These are phyloP conservation scores for Pseudoperonospora humuli DNA, from an alignment of 352 stramenopile species.

Conservation along the genomic window DNA sequence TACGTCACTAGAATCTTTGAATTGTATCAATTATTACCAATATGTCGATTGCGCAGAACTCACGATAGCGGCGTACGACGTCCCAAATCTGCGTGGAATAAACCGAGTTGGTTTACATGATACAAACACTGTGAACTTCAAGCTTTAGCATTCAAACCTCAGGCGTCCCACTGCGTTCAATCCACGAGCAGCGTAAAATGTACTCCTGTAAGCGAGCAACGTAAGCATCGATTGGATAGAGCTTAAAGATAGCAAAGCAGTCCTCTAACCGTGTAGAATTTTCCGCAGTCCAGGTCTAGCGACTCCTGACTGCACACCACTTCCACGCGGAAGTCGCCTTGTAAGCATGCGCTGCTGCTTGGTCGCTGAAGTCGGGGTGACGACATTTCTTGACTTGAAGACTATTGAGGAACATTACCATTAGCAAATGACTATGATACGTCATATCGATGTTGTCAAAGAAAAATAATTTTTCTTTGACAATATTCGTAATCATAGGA, in stretches of 20 bases:
- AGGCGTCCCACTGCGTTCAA: conserved; percentile 34
- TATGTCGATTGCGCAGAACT: conserved; percentile 83
- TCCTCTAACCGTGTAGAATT: conserved; percentile 70
- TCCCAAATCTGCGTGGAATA: conserved; percentile 61
- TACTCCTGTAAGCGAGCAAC: conserved; percentile 49
- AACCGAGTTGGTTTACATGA: not conserved
- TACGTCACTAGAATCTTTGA: not conserved
- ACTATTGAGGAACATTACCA: not conserved
- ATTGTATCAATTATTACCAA: conserved; percentile 30
- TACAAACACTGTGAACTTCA: not conserved
- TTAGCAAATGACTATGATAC: not conserved
- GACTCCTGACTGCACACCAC: conserved; percentile 76
- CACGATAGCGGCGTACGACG: conserved; percentile 70
- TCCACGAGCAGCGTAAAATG: conserved; percentile 73
- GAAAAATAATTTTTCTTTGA: too few relatives aligned
- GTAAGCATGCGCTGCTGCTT: conserved; percentile 25
- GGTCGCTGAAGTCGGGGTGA: conserved; percentile 19
- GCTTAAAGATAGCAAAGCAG: not conserved
- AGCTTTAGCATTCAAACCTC: conserved; percentile 24
- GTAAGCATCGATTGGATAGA: not conserved
- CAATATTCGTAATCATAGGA: too few relatives aligned
- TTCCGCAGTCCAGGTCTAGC: conserved; percentile 75
- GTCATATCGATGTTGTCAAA: not conserved
- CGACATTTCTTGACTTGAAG: conserved; percentile 8
- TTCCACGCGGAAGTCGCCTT: conserved; percentile 60